Percentiles rank a stretch among this genome's conserved stretches.
These are phyloP conservation scores for Colletotrichum limetticola DNA, from an alignment of 2,329 filamentous ascomycete species.

Conservation along the genomic window DNA sequence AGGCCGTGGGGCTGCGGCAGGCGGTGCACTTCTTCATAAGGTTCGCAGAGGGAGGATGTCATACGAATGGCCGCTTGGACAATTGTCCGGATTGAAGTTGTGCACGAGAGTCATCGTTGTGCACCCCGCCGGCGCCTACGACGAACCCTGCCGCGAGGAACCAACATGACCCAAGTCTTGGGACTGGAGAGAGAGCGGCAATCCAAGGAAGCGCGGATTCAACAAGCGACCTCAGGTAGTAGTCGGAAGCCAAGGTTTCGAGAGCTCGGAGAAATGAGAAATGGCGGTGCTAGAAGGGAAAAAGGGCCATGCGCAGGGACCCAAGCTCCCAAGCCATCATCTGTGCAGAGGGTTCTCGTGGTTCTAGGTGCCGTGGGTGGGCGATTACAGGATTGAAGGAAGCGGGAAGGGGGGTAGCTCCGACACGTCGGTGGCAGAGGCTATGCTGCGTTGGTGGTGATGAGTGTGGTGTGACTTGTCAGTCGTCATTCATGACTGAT, in stretches of 20 bases:
- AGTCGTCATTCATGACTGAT: not conserved
- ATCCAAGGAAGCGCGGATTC: not conserved
- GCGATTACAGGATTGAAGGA: not conserved
- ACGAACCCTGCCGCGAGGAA: not conserved
- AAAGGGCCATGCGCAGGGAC: not conserved
- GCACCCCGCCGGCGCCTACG: not conserved
- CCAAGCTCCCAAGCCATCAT: not conserved
- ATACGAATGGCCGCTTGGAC: not conserved
- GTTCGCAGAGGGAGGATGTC: not conserved
- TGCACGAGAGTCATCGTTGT: not conserved
- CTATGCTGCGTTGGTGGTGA: constrained; percentile 6
- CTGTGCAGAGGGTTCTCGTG: constrained; percentile 16
- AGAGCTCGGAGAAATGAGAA: constrained; percentile 18
- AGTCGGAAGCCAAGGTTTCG: constrained; percentile 19
- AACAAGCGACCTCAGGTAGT: not conserved
- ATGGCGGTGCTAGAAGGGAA: constrained; percentile 1
- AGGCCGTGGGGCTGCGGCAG: constrained; percentile 4
- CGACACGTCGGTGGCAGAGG: constrained; percentile 17
- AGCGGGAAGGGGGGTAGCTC: constrained; percentile 3
- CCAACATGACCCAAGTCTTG: not conserved
- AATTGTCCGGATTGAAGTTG: not conserved
- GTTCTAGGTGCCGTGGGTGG: not conserved
- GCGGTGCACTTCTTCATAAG: constrained; percentile 16
- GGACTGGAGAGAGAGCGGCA: not conserved
- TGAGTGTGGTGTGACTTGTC: not conserved